These are phyloP conservation scores for Amaranthus hypochondriacus DNA, from an alignment of 148 eudicot species.

Conservation along the genomic window DNA sequence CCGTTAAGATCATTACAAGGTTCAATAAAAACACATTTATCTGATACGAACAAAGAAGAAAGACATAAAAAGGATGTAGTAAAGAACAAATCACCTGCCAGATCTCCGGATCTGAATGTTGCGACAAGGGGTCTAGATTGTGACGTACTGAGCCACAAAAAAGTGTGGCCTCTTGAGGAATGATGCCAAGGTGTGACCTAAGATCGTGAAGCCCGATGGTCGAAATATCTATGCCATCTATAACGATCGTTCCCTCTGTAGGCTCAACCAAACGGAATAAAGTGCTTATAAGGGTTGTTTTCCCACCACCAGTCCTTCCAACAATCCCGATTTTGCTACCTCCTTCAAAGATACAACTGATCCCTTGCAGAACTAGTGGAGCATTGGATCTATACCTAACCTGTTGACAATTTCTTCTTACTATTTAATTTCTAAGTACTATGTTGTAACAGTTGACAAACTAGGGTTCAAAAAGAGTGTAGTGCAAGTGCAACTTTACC, in stretches of 20 bases:
- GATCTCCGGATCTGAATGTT: conserved; percentile 48
- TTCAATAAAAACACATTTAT: not conserved
- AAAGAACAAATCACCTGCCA: conserved; percentile 37
- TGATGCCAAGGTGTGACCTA: conserved; percentile 48
- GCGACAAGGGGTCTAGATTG: conserved; percentile 51
- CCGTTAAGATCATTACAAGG: not conserved
- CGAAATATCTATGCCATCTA: conserved; percentile 40
- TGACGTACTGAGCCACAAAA: conserved; percentile 47
- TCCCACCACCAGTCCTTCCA: conserved; percentile 63
- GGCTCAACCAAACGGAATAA: conserved; percentile 62
- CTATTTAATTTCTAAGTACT: not conserved
- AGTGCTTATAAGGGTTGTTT: conserved; percentile 46
- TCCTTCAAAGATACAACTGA: conserved; percentile 46
- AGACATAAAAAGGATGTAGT: not conserved
- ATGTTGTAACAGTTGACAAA: not conserved
- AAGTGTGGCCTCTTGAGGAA: conserved; percentile 58
- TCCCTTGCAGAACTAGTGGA: conserved; percentile 48
- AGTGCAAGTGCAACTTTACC: conserved; percentile 16
- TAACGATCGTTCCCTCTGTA: conserved; percentile 42
- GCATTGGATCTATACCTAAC: conserved; percentile 42
- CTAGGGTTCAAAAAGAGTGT: not conserved
- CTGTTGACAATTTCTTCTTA: conserved; percentile 19
- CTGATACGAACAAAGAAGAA: not conserved
- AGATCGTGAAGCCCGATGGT: conserved; percentile 57
- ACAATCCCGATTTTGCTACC: conserved; percentile 55